These are phyloP conservation scores for Ophiostoma sp. DNA, from an alignment of 2,329 filamentous ascomycete genomes.

Conservation along the genomic window DNA sequence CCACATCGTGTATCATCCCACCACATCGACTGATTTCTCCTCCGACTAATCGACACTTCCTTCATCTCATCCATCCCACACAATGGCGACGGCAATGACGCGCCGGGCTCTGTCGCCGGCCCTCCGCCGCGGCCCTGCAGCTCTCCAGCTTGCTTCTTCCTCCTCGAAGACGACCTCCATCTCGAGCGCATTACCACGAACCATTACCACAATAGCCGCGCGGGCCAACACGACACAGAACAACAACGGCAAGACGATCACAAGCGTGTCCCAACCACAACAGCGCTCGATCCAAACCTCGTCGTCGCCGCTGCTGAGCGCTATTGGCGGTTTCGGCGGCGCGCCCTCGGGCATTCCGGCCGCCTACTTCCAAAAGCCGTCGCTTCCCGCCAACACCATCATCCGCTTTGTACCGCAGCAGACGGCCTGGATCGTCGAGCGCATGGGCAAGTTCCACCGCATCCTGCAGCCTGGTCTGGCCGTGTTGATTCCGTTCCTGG, in stretches of 20 bases:
- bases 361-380: constrained; percentile 76
- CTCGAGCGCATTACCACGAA: not conserved
- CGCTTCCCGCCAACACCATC: constrained; percentile 87
- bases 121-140: constrained; percentile 28
- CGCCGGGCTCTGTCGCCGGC: constrained; percentile 33
- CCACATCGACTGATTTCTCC: not conserved
- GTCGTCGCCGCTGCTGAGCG: constrained; percentile 34
- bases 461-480: constrained; percentile 92
- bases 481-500: constrained; percentile 83
- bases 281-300: constrained; percentile 32
- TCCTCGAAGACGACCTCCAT: not conserved
- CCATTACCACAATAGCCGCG: constrained; percentile 18
- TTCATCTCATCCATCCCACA: not conserved
- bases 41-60: not conserved
- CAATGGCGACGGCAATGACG: constrained; percentile 35
- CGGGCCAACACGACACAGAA: not conserved
- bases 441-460: constrained; percentile 96
- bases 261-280: not conserved
- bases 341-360: constrained; percentile 47
- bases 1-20: not conserved
- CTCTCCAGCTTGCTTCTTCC: not conserved
- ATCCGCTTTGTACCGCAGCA: constrained; percentile 98
- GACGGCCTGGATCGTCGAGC: constrained; percentile 98
- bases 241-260: not conserved
- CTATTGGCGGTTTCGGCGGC: constrained; percentile 33